Percentiles rank a stretch among this genome's conserved stretches.
These are phyloP conservation scores for Hirsutella rhossiliensis DNA, from an alignment of 2,329 filamentous ascomycete genomes.

Conservation along the genomic window DNA sequence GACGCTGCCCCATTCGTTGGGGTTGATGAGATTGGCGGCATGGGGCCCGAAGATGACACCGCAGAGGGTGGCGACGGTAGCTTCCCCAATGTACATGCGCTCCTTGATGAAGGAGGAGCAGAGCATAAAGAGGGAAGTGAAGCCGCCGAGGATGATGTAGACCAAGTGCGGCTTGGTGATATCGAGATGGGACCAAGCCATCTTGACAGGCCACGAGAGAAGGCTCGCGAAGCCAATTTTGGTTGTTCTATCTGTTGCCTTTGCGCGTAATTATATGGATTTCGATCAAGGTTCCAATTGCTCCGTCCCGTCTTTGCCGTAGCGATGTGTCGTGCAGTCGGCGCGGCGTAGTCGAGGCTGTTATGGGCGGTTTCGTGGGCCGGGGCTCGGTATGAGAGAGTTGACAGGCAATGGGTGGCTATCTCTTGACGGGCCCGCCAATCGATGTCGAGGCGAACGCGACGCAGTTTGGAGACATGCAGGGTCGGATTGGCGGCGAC, in stretches of 20 bases:
- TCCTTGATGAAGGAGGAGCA: constrained; percentile 98
- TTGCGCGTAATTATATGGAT: not conserved
- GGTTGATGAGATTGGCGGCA: constrained; percentile 71
- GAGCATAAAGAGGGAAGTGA: constrained; percentile 96
- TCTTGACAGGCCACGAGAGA: constrained; percentile 18
- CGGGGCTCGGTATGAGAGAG: too few species aligned
- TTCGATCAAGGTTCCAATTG: too few species aligned
- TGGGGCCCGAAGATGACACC: constrained; percentile 84
- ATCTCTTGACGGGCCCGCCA: constrained; percentile 2
- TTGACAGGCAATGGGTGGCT: too few species aligned
- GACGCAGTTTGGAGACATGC: not conserved
- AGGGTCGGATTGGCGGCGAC: not conserved
- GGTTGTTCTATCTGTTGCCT: not conserved
- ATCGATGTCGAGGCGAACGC: constrained; percentile 6
- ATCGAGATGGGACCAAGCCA: constrained; percentile 71
- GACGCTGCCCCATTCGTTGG: constrained; percentile 63
- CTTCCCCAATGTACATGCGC: constrained; percentile 95
- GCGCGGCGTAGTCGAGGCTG: too few species aligned
- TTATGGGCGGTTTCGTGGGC: too few species aligned
- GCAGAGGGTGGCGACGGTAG: constrained; percentile 80
- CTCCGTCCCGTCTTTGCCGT: too few species aligned
- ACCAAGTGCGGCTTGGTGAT: constrained; percentile 95
- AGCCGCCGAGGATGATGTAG: constrained; percentile 95
- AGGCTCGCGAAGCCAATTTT: not conserved
- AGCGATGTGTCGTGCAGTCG: too few species aligned